Conservation (phyloP, 108 stramenopile species). For the Seminavis robusta region DNA sequence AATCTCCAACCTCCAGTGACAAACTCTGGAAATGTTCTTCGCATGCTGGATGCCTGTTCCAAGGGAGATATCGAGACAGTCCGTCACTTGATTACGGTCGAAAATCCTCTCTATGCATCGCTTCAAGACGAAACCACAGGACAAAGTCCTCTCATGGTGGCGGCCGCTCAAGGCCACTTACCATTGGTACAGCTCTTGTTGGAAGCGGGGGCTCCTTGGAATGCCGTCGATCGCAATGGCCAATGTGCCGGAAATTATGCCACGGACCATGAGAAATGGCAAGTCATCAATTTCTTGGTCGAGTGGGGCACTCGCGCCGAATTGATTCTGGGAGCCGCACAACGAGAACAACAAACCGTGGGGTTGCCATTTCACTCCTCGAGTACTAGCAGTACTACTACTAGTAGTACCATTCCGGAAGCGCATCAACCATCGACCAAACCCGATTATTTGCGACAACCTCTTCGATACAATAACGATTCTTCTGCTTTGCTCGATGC, state of each 20-base stretch:
- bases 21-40: constrained; percentile 24
- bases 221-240: constrained; percentile 80
- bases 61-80: constrained; percentile 16
- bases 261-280: constrained; percentile 69
- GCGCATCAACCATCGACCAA: constrained; percentile 73
- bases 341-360: constrained; percentile 29
- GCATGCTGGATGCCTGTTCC: constrained; percentile 42
- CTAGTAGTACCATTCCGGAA: constrained; percentile 11
- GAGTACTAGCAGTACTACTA: neutral
- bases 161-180: constrained; percentile 50
- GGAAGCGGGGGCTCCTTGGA: constrained; percentile 87
- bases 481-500: constrained; percentile 58
- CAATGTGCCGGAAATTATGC: constrained; percentile 90
- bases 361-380: neutral
- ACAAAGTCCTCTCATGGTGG: constrained; percentile 75
- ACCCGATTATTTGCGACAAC: constrained; percentile 72
- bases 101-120: constrained; percentile 37
- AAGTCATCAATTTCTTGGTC: constrained; percentile 76
- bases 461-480: constrained; percentile 56
- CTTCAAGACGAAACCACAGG: constrained; percentile 72
- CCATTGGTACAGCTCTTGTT: constrained; percentile 45
- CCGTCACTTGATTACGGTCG: constrained; percentile 7
- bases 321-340: constrained; percentile 71
- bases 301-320: constrained; percentile 76
- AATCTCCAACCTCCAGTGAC: too few relatives aligned